These are phyloP conservation scores for Fusarium sp. DNA, from an alignment of 2,329 filamentous ascomycete species.

Conservation along the genomic window DNA sequence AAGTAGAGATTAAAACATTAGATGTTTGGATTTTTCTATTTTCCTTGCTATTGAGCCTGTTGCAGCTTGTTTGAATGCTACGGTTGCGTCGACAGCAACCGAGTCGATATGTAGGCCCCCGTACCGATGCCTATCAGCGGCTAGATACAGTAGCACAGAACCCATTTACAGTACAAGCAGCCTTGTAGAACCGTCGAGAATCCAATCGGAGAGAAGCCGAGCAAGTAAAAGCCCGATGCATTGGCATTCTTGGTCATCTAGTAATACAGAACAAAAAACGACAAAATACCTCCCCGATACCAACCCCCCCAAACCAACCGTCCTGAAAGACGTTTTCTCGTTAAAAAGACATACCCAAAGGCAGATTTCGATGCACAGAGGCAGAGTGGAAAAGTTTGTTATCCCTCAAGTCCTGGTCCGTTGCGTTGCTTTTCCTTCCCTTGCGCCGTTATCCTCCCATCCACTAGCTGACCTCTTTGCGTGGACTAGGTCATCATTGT, in stretches of 20 bases:
- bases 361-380: neutral
- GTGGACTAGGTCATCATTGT: slow-evolving; percentile 40
- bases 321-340: neutral
- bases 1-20: neutral
- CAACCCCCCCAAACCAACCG: neutral
- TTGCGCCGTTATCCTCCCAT: neutral
- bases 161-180: neutral
- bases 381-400: neutral
- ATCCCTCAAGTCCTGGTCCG: neutral
- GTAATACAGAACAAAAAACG: neutral
- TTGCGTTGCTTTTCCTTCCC: neutral
- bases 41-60: rapidly evolving
- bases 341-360: neutral
- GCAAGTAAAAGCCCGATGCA: neutral
- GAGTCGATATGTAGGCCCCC: neutral
- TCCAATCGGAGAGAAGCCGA: neutral
- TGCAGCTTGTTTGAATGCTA: neutral
- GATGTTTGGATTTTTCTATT: neutral
- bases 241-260: neutral
- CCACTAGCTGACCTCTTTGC: neutral
- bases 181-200: neutral
- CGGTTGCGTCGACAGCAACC: neutral
- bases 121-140: neutral
- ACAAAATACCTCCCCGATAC: neutral
- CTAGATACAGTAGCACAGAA: neutral